Evolutionary conservation across 1,284 basidiomycete species (phyloP).

Genomic region (Cryptococcus hybrid): DNA sequence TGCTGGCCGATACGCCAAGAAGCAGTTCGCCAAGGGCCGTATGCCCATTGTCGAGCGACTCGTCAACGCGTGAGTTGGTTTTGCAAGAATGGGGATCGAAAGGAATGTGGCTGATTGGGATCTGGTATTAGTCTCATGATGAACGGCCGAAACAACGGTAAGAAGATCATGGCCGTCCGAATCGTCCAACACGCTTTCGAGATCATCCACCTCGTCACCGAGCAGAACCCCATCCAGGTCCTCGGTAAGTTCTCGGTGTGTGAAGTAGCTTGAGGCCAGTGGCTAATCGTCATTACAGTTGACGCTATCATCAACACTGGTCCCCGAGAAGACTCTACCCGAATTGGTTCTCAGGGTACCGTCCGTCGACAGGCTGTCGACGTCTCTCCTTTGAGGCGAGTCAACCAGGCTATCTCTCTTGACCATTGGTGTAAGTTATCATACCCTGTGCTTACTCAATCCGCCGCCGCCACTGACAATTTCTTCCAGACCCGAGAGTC

Average conservation of each 20-base stretch:
- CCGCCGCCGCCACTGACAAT: background rate
- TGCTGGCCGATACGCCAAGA: conserved; percentile 98
- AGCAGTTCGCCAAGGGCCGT: conserved; percentile 99
- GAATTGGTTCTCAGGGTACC: conserved; percentile 99
- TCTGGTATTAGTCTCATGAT: conserved; percentile 76
- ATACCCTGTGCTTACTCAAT: background rate
- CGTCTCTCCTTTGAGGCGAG: conserved; percentile 95
- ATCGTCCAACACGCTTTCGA: conserved; percentile 99
- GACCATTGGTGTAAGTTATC: conserved; percentile 79
- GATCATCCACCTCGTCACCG: conserved; percentile 99
- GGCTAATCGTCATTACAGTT: conserved; percentile 62
- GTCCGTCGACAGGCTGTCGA: conserved; percentile 99
- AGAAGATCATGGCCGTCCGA: conserved; percentile 98
- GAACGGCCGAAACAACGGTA: conserved; percentile 99
- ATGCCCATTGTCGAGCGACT: conserved; percentile 99
- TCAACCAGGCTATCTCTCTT: conserved; percentile 98
- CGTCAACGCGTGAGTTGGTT: conserved; percentile 79
- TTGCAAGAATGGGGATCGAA: background rate
- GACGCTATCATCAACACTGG: conserved; percentile 99
- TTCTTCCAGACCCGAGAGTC: conserved; percentile 85
- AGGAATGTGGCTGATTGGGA: background rate
- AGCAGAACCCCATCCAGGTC: conserved; percentile 99
- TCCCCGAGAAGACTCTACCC: conserved; percentile 99
- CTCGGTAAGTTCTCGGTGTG: conserved; percentile 31
- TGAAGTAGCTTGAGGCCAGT: background rate